Percentiles rank a stretch among this genome's conserved stretches.
These are phyloP conservation scores for Centrapalus pauciflorus DNA, from an alignment of 129 eudicot genomes.

Conservation along the genomic window DNA sequence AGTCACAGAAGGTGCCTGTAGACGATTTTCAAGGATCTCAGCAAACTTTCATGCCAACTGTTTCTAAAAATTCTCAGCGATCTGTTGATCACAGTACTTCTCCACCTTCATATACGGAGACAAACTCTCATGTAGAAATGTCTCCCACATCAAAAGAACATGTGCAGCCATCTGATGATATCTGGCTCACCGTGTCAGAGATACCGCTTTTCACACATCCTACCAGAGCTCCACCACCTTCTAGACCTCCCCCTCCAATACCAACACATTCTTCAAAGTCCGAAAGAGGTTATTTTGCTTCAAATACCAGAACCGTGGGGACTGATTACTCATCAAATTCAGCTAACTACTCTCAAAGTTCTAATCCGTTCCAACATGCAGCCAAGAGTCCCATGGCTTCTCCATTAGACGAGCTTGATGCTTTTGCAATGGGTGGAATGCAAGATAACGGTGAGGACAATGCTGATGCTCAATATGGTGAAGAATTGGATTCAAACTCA, in stretches of 20 bases:
- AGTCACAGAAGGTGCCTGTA: conserved; percentile 41
- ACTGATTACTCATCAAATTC: conserved; percentile 44
- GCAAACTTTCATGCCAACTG: conserved; percentile 48
- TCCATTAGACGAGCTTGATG: conserved; percentile 75
- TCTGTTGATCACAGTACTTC: conserved; percentile 46
- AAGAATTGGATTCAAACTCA: conserved; percentile 55
- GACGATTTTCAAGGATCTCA: conserved; percentile 65
- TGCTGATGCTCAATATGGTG: conserved; percentile 38
- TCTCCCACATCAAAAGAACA: conserved; percentile 55
- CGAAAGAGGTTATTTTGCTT: conserved; percentile 45
- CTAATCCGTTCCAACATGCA: conserved; percentile 36
- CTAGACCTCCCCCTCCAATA: conserved; percentile 92
- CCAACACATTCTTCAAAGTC: conserved; percentile 60
- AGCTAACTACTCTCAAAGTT: conserved; percentile 49
- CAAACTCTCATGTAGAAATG: conserved; percentile 42
- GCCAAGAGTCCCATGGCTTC: conserved; percentile 43
- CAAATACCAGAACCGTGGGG: conserved; percentile 40
- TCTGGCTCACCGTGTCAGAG: conserved; percentile 92
- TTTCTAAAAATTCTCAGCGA: conserved; percentile 36
- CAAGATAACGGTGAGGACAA: conserved; percentile 36
- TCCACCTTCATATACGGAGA: conserved; percentile 59
- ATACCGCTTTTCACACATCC: conserved; percentile 90
- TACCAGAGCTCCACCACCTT: conserved; percentile 92
- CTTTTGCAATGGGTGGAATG: conserved; percentile 61
- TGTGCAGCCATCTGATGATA: conserved; percentile 49